Conservation (phyloP, 371 early-diverging fungal species). For the Thermomucor indicae-seudaticae region DNA sequence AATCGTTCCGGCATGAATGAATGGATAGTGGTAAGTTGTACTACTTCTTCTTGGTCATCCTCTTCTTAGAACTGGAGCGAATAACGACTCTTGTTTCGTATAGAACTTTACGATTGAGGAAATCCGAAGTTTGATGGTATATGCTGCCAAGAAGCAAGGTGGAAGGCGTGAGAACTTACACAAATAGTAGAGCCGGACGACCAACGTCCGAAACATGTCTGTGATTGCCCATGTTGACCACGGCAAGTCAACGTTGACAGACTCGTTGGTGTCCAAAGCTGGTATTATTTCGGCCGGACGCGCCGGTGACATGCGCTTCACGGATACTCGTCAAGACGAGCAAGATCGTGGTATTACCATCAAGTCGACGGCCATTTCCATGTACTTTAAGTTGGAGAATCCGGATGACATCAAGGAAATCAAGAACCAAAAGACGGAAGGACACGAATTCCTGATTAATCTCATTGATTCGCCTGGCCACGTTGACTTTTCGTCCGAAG, state of each 20-base stretch:
- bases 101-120: conserved; percentile 39
- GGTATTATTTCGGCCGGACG: conserved; percentile 96
- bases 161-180: neutral
- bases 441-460: conserved; percentile 92
- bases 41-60: too few relatives aligned
- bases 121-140: conserved; percentile 51
- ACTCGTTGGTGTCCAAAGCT: conserved; percentile 97
- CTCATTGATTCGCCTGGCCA: conserved; percentile 99
- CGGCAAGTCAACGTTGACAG: conserved; percentile 94
- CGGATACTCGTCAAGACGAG: conserved; percentile 98
- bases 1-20: too few relatives aligned
- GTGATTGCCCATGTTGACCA: conserved; percentile 99
- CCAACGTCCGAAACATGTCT: conserved; percentile 99
- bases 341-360: conserved; percentile 99
- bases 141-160: conserved; percentile 9
- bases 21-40: too few relatives aligned
- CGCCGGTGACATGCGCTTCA: conserved; percentile 96
- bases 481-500: conserved; percentile 99
- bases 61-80: too few relatives aligned
- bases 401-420: conserved; percentile 79
- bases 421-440: conserved; percentile 76
- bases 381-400: conserved; percentile 92
- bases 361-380: conserved; percentile 99
- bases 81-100: neutral
- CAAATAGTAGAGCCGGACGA: conserved; percentile 15